Conservation (phyloP, 1,139 yeast species). For the Scheffersomyces segobiensis region DNA sequence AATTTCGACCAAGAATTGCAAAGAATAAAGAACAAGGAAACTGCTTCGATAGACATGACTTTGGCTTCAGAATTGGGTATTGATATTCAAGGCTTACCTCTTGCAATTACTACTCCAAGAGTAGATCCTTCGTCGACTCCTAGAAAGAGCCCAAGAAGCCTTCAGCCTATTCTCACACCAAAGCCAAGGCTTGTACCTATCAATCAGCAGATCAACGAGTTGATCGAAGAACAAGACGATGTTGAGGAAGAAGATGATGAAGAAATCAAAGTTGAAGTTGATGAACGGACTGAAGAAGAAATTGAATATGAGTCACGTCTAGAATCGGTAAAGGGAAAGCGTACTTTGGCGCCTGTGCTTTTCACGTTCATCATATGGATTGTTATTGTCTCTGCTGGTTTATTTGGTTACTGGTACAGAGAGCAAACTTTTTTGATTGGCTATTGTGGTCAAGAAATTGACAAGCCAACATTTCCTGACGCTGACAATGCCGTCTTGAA, state of each 20-base stretch:
- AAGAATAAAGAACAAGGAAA: slow-evolving; percentile 13
- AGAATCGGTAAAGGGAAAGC: not conserved
- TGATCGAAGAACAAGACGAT: slow-evolving; percentile 12
- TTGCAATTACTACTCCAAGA: slow-evolving; percentile 9
- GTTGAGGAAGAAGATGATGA: slow-evolving; percentile 13
- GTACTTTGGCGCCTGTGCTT: slow-evolving; percentile 1
- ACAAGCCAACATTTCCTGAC: slow-evolving; percentile 33
- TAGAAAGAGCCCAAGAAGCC: slow-evolving; percentile 10
- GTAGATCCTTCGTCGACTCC: slow-evolving; percentile 7
- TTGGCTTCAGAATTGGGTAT: slow-evolving; percentile 31
- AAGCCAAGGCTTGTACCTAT: slow-evolving; percentile 16
- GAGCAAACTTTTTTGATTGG: slow-evolving; percentile 62
- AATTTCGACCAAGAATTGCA: slow-evolving; percentile 23
- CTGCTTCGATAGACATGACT: slow-evolving; percentile 10
- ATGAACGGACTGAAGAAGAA: slow-evolving; percentile 5
- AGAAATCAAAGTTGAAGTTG: slow-evolving; percentile 9
- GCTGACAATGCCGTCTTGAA: slow-evolving; percentile 19
- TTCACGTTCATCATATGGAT: slow-evolving; percentile 25
- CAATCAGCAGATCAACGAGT: slow-evolving; percentile 5
- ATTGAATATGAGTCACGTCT: not conserved
- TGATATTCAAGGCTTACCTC: slow-evolving; percentile 20
- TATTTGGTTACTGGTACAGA: slow-evolving; percentile 58
- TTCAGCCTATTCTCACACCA: slow-evolving; percentile 10
- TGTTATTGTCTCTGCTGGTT: slow-evolving; percentile 22
- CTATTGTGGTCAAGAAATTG: slow-evolving; percentile 64